Base-by-base conservation (phyloP, 768 basidiomycete genomes). In the Crepidotus variabilis region DNA sequence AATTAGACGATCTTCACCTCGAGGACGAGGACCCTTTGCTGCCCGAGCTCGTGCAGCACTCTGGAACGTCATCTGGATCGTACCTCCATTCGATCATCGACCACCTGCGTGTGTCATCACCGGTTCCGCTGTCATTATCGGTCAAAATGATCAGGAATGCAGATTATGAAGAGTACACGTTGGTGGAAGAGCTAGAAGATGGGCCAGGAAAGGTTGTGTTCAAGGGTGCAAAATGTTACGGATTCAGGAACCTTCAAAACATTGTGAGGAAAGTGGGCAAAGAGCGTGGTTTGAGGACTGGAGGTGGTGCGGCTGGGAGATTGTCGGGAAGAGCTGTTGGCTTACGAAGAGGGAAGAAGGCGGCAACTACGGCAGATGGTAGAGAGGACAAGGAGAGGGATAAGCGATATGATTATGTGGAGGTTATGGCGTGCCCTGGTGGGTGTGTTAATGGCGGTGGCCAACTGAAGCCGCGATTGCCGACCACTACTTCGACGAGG, bases 381-480 rank as follows among this genome's bases (percentile, higher is more conserved):
- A 67, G 63, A 47, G 73, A 69, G 10, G 57, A 51, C 14, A 66
- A 65, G 39, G 57, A 51, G 14, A 66, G 65, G 39, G 78, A 79
- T 52, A 73, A 69, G 57, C 75, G 78, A 45, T 92, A 92, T 68
- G 93, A 96, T 73, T 97, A 94, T 69, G 87, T 96, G 39, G 94
- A 97, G 67, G 94, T 99, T 60, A 98, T 99, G 97, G 97, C 97
- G 33, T 99, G 97, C 75, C 97, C 97, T 0, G 87, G 89, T 0
- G 97, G 97, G 16, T 98, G 97, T 69, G 92, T 97, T 43, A 98
- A 98, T 68, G 97, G 97, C 7, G 97, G 96, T 20, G 97, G 97
- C 5, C 97, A 98, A 75, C 70, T 88, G 53, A 79, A 79, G 65
- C 75, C 76, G 22, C 58, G 57, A 35, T 35, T 47, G 47, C 34